phyloP scores from a whole-genome alignment of 768 basidiomycete species.

The Termitomyces sp. region DNA sequence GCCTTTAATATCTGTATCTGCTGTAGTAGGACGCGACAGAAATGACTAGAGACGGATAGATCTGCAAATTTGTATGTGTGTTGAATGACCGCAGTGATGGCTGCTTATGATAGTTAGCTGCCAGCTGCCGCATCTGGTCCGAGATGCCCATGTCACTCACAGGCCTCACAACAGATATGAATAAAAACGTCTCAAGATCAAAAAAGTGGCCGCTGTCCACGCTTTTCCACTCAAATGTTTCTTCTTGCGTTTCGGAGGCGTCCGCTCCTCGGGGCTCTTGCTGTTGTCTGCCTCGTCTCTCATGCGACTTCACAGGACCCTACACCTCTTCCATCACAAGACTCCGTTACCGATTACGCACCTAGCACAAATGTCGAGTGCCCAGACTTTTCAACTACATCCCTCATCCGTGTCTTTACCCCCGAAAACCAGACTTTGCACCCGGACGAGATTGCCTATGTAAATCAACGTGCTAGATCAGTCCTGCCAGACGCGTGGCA shows the following conservation, averaged over 20 bases:
- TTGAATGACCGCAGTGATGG: not conserved
- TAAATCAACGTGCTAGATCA: conserved; percentile 38
- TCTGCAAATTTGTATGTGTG: not conserved
- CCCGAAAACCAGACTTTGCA: conserved; percentile 52
- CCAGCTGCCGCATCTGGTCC: not conserved
- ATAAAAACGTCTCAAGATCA: conserved; percentile 4
- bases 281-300: conserved; percentile 14
- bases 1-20: not conserved
- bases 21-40: not conserved
- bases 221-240: conserved; percentile 1
- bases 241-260: not conserved
- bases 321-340: conserved; percentile 22
- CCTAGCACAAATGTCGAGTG: conserved; percentile 49
- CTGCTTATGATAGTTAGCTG: not conserved
- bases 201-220: not conserved
- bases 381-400: conserved; percentile 44
- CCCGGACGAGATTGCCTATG: conserved; percentile 46
- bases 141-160: not conserved
- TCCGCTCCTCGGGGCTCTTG: conserved; percentile 6
- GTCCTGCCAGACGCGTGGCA: conserved; percentile 51
- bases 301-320: conserved; percentile 15
- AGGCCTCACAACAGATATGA: not conserved
- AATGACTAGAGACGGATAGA: conserved; percentile 2
- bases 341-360: conserved; percentile 48
- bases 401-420: conserved; percentile 51